A percentile compares a stretch with the other conserved stretches of the same genome.
Evolutionary conservation across 2,329 filamentous ascomycete species (phyloP).

Genomic region (Aschersonia sp.): DNA sequence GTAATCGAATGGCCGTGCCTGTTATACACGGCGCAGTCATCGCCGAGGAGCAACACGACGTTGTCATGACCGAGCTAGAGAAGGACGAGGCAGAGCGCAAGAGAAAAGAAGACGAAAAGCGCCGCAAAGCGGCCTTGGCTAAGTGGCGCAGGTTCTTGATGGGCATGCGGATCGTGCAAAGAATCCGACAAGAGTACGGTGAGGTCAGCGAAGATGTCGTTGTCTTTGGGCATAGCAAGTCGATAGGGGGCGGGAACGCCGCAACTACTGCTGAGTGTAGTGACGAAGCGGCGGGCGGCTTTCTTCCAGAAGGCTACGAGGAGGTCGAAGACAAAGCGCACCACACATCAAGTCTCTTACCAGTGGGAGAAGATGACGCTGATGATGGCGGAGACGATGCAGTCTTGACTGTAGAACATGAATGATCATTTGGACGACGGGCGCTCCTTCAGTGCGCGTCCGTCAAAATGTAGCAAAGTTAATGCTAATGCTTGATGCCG

Average conservation of each 20-base stretch:
- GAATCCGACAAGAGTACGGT: slow-evolving; percentile 65
- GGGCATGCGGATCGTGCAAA: slow-evolving; percentile 67
- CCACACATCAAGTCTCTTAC: slow-evolving; percentile 32
- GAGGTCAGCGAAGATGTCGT: slow-evolving; percentile 37
- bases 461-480: too few species aligned
- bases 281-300: slow-evolving; percentile 44
- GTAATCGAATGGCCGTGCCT: slow-evolving; percentile 83
- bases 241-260: slow-evolving; percentile 4
- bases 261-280: slow-evolving; percentile 16
- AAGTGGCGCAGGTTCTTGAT: slow-evolving; percentile 81
- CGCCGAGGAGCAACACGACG: slow-evolving; percentile 61
- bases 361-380: slow-evolving; percentile 27
- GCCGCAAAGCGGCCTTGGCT: slow-evolving; percentile 55
- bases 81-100: slow-evolving; percentile 61
- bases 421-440: background rate
- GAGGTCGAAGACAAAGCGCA: slow-evolving; percentile 26
- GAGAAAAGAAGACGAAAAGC: slow-evolving; percentile 72
- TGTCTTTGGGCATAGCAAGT: slow-evolving; percentile 35
- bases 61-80: slow-evolving; percentile 64
- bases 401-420: slow-evolving; percentile 19
- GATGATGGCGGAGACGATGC: slow-evolving; percentile 18
- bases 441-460: too few species aligned
- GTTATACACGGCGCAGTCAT: slow-evolving; percentile 84
- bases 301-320: slow-evolving; percentile 42
- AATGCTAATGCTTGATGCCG: too few species aligned